Conservation (phyloP, 2,329 filamentous ascomycete genomes). For the Basipetospora sp. region DNA sequence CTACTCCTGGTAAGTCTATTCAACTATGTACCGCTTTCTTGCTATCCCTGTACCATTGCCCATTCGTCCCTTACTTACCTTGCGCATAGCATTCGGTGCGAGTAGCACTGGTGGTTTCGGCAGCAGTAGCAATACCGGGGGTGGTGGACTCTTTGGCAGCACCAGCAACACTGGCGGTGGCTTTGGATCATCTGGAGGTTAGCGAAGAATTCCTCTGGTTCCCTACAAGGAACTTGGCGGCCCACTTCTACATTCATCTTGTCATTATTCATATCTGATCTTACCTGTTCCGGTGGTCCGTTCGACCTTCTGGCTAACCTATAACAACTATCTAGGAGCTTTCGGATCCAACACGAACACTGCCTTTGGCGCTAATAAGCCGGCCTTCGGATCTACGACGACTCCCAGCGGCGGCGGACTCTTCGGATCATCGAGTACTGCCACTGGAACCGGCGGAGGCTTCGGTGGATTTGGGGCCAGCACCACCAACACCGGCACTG, state of each 20-base stretch:
- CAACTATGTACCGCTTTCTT: constrained; percentile 9
- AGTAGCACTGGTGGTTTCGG: constrained; percentile 29
- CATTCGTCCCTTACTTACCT: constrained; percentile 16
- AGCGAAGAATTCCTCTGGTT: constrained; percentile 7
- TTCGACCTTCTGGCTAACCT: constrained; percentile 1
- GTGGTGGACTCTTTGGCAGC: constrained; percentile 32
- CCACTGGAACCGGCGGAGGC: constrained; percentile 19
- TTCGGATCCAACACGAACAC: constrained; percentile 23
- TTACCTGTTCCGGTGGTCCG: no score
- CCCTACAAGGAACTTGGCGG: no score
- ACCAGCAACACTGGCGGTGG: constrained; percentile 17
- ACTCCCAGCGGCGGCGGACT: constrained; percentile 29
- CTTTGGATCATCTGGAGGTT: constrained; percentile 18
- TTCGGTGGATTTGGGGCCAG: constrained; percentile 27
- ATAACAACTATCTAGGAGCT: constrained; percentile 16
- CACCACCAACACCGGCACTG: constrained; percentile 14
- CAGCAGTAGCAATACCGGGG: constrained; percentile 16
- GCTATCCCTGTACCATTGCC: constrained; percentile 18
- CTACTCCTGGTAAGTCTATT: constrained; percentile 37
- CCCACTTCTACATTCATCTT: no score
- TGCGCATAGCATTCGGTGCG: constrained; percentile 24
- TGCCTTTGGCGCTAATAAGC: constrained; percentile 31
- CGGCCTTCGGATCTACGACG: constrained; percentile 35
- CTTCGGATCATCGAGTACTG: constrained; percentile 28
- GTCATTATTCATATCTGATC: no score